Base-by-base conservation (phyloP, 164 flowering plant genomes). In the Piper betle region DNA sequence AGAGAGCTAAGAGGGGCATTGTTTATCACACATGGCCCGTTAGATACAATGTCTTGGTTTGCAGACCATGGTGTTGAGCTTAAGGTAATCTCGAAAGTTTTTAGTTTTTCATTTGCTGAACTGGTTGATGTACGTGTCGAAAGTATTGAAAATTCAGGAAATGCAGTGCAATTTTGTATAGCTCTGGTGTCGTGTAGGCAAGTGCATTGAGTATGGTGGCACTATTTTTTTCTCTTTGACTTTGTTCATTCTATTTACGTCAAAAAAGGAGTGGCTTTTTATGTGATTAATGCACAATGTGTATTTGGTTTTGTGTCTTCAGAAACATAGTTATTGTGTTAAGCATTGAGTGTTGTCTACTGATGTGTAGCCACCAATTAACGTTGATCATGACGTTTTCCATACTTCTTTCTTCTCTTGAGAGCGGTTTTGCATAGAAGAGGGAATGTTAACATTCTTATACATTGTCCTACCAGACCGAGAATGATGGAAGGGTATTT, bases 11-110 rank as follows among this genome's bases (percentile, higher is more conserved):
- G 81, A 73, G 97, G 98, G 39, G 80, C 96, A 60, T 93, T 93
- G 74, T 93, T 93, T 74, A 71, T 68, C 63, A 67, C 65, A 65
- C 98, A 93, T 66, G 82, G 96, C 39, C 98, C 98, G 33, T 54
- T 61, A 61, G 97, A 93, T 78, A 93, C 98, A 4, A 89, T 93
- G 86, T 76, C 93, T 37, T 93, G 98, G 98, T 93, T 93, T 71
- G 69, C 82, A 64, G 82, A 87, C 61, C 94, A 77, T 69, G 97
- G 97, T 1, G 91, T 89, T 43, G 76, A 79, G 57, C 82, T 93
- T 54, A 93, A 93, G 96, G 98, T 89, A 67, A 60, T 68, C 52
- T 59, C 13, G 5, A 53, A 37, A 41, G 48, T 58, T 57, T 40
- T 37, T 25, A 13, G n/a, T 38, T 39, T 9, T 13, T 46, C 62